Evolutionary conservation across 1,139 yeast genomes (phyloP).

Genomic region (Debaryomycetaceae sp.): DNA sequence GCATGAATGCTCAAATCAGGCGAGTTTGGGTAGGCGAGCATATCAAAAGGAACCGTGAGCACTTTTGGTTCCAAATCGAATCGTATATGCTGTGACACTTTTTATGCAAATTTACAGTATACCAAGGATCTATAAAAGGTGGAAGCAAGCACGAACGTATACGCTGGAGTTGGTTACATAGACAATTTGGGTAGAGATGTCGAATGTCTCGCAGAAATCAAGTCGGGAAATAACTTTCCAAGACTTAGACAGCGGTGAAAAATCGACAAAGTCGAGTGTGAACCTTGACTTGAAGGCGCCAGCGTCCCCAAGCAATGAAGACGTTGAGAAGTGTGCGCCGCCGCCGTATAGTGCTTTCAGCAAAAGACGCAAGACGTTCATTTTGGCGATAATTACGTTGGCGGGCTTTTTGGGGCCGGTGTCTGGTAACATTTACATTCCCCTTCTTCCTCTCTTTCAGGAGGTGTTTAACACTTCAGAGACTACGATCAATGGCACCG

Average conservation of each 20-base stretch:
- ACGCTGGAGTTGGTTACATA: too few relatives aligned
- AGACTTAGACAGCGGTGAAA: neutral
- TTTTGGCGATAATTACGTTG: slow-evolving; percentile 35
- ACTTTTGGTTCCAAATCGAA: neutral
- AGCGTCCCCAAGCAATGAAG: neutral
- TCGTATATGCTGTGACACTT: neutral
- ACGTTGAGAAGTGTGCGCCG: neutral
- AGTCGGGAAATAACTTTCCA: too few relatives aligned
- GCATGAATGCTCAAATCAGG: too few relatives aligned
- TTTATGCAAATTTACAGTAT: neutral
- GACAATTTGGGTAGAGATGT: too few relatives aligned
- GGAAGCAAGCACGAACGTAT: too few relatives aligned
- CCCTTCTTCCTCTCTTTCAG: slow-evolving; percentile 48
- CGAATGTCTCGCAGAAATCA: too few relatives aligned
- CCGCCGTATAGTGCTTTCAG: slow-evolving; percentile 10
- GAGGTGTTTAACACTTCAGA: slow-evolving; percentile 39
- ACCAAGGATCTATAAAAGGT: neutral
- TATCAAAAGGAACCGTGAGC: neutral
- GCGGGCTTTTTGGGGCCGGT: slow-evolving; percentile 60
- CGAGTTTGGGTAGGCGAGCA: neutral
- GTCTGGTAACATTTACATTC: slow-evolving; percentile 58
- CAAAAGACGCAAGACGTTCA: slow-evolving; percentile 16
- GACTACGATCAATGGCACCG: slow-evolving; percentile 54
- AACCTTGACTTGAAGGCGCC: neutral
- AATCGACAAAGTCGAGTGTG: neutral